These are phyloP conservation scores for Arabis alpina DNA, from an alignment of 345 rosid genomes.

Conservation along the genomic window DNA sequence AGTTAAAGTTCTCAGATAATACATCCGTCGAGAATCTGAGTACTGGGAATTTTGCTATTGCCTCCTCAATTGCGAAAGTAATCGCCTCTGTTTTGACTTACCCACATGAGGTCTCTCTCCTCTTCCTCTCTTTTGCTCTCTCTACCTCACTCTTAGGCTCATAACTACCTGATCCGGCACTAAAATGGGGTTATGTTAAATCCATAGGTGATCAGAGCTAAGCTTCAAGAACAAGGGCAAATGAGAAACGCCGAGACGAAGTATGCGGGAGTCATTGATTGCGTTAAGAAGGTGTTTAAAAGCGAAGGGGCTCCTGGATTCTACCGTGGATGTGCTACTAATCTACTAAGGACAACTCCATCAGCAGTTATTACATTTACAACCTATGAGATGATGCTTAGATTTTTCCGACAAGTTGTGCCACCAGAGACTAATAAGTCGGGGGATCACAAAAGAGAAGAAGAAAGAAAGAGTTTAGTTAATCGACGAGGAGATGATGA, in stretches of 20 bases:
- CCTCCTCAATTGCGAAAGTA: conserved; percentile 83
- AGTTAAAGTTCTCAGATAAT: conserved; percentile 54
- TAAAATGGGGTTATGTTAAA: conserved; percentile 21
- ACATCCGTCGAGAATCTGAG: conserved; percentile 65
- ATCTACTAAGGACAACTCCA: conserved; percentile 79
- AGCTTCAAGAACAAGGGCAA: conserved; percentile 97
- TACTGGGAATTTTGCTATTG: conserved; percentile 68
- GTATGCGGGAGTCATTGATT: conserved; percentile 73
- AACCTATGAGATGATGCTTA: conserved; percentile 76
- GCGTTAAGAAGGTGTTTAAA: conserved; percentile 69
- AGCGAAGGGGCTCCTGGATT: conserved; percentile 77
- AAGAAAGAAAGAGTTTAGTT: conserved; percentile 34
- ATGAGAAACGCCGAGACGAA: conserved; percentile 51
- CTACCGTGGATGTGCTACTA: conserved; percentile 88
- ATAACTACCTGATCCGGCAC: background rate
- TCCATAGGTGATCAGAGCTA: conserved; percentile 78
- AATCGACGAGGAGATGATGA: conserved; percentile 24
- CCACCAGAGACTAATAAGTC: conserved; percentile 46
- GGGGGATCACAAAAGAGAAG: conserved; percentile 24
- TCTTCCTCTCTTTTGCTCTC: conserved; percentile 9
- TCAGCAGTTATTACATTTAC: conserved; percentile 87
- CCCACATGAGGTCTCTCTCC: conserved; percentile 83
- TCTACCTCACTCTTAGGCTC: background rate
- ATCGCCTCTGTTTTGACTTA: conserved; percentile 82
- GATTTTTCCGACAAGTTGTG: conserved; percentile 51